These are phyloP conservation scores for Quercus engelmannii DNA, from an alignment of 306 rosid species.

Conservation along the genomic window DNA sequence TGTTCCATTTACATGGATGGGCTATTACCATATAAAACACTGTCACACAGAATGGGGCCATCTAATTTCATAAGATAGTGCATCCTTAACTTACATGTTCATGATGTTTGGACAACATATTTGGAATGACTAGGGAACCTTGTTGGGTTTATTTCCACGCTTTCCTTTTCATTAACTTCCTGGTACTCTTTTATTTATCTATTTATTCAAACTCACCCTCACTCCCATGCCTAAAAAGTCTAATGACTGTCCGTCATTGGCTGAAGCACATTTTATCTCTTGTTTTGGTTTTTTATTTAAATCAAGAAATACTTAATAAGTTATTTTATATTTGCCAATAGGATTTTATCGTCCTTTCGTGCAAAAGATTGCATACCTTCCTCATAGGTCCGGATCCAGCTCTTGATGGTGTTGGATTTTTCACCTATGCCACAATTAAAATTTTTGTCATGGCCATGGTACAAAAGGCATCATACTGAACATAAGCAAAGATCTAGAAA, in stretches of 20 bases:
- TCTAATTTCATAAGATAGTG: background rate
- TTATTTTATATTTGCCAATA: conserved; percentile 2
- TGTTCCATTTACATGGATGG: background rate
- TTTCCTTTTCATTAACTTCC: background rate
- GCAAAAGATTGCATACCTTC: conserved; percentile 53
- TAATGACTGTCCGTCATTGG: background rate
- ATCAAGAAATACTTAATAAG: background rate
- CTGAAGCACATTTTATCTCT: background rate
- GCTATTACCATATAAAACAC: background rate
- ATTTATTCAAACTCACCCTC: background rate
- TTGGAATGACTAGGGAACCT: background rate
- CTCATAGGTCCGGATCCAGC: conserved; percentile 68
- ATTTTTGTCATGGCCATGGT: conserved; percentile 7
- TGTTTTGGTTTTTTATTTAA: background rate
- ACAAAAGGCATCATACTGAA: conserved; percentile 5
- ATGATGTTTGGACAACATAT: background rate
- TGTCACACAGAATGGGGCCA: background rate
- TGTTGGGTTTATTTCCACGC: background rate
- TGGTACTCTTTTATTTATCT: background rate
- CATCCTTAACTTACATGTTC: background rate
- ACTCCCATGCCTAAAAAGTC: background rate
- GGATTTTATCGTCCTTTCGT: conserved; percentile 1
- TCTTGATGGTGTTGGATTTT: conserved; percentile 58
- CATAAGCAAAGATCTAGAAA: conserved; percentile 7
- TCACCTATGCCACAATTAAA: conserved; percentile 52